Percentiles rank a stretch among this genome's conserved stretches.
phyloP scores from a whole-genome alignment of 2,329 filamentous ascomycete genomes.

The Chalaropsis ovoidea region DNA sequence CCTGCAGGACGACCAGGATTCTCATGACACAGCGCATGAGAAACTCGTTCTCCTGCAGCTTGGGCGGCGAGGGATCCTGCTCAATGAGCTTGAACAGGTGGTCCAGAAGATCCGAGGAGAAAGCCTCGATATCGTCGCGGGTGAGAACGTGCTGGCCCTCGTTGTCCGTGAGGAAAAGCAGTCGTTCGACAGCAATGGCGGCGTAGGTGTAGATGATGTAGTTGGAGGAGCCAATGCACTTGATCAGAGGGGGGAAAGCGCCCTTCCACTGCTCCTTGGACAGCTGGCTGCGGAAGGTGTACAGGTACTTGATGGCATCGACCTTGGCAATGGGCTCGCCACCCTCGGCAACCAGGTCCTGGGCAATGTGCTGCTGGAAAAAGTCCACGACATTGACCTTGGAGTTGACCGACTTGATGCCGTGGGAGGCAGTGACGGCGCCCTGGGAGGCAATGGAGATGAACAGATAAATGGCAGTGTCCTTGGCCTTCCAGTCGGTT shows the following conservation, averaged over 20 bases:
- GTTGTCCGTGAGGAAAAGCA: conserved; percentile 71
- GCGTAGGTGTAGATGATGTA: conserved; percentile 98
- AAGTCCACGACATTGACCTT: conserved; percentile 84
- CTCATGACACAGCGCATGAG: conserved; percentile 98
- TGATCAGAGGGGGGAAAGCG: conserved; percentile 79
- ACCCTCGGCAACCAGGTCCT: conserved; percentile 65
- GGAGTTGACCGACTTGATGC: conserved; percentile 83
- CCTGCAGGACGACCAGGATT: conserved; percentile 86
- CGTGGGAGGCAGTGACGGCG: conserved; percentile 72
- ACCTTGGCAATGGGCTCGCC: conserved; percentile 85
- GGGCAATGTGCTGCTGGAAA: conserved; percentile 83
- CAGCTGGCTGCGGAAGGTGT: conserved; percentile 91
- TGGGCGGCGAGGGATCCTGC: conserved; percentile 71
- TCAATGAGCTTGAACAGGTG: conserved; percentile 89
- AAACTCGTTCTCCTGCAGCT: conserved; percentile 98
- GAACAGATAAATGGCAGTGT: conserved; percentile 96
- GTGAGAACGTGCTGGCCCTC: conserved; percentile 69
- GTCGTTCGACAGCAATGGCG: conserved; percentile 89
- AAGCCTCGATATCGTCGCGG: conserved; percentile 64
- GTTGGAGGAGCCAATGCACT: conserved; percentile 78
- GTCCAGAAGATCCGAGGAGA: conserved; percentile 75
- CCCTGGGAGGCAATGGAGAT: conserved; percentile 90
- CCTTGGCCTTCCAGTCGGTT: conserved; percentile 90
- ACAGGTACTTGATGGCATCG: conserved; percentile 95
- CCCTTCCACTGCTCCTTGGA: conserved; percentile 85